Conservation (phyloP, 768 basidiomycete species). For the Mrakia blollopis region DNA sequence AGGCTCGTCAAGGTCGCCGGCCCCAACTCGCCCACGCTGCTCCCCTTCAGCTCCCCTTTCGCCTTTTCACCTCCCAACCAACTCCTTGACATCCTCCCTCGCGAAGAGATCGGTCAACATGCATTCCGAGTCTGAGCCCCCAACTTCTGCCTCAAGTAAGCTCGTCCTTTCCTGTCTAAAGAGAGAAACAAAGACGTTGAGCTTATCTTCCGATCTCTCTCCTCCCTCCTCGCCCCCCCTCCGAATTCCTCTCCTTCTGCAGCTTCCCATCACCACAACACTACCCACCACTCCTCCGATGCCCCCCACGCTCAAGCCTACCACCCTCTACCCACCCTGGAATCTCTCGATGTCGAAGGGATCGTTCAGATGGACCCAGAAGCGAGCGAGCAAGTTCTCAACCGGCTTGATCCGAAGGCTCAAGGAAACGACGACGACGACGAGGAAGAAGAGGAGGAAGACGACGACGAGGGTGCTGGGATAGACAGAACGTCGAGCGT, state of each 20-base stretch:
- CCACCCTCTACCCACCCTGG: constrained; percentile 3
- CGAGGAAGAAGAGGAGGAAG: background rate
- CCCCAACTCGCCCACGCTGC: too few species aligned
- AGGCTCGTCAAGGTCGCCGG: too few species aligned
- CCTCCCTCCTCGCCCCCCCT: too few species aligned
- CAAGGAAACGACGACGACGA: background rate
- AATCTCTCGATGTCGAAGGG: constrained; percentile 27
- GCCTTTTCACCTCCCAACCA: too few species aligned
- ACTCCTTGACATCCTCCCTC: too few species aligned
- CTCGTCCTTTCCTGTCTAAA: too few species aligned
- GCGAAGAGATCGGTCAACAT: too few species aligned
- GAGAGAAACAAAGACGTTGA: too few species aligned
- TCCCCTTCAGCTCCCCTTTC: too few species aligned
- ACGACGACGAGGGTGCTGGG: background rate
- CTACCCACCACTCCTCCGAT: background rate
- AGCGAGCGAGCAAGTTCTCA: background rate
- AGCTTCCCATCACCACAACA: background rate
- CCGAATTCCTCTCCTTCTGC: background rate
- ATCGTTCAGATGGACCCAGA: constrained; percentile 7
- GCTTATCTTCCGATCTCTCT: too few species aligned
- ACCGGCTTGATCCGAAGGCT: constrained; percentile 13
- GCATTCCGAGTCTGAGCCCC: too few species aligned
- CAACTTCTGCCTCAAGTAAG: too few species aligned
- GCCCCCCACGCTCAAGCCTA: constrained; percentile 15
- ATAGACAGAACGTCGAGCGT: background rate